These are phyloP conservation scores for Arachis stenosperma DNA, from an alignment of 306 rosid genomes.

Conservation along the genomic window DNA sequence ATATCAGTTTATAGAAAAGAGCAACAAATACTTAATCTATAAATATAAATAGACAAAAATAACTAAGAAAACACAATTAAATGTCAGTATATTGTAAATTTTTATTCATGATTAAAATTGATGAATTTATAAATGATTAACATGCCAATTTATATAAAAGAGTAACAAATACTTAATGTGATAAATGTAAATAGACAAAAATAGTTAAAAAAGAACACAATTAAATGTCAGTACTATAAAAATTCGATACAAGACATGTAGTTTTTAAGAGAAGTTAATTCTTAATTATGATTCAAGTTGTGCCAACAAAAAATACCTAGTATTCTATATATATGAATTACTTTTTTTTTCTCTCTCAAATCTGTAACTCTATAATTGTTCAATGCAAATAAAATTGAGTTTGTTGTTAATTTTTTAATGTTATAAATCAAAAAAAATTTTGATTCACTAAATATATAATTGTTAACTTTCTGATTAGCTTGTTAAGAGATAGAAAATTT, in stretches of 20 bases:
- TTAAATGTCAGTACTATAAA: constrained; percentile 16
- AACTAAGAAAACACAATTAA: constrained; percentile 5
- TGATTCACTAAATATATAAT: no score
- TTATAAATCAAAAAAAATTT: no score
- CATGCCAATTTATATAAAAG: constrained; percentile 3
- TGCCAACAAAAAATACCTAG: background rate
- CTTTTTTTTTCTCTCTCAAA: constrained; percentile 1
- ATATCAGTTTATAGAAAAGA: constrained; percentile 1
- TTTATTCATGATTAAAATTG: background rate
- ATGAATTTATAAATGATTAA: constrained; percentile 14
- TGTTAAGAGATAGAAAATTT: no score
- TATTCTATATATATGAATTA: background rate
- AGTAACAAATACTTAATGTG: background rate
- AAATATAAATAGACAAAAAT: background rate
- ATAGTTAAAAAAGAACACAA: constrained; percentile 1
- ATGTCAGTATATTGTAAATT: background rate
- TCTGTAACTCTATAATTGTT: background rate
- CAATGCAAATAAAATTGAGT: no score
- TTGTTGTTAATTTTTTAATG: no score
- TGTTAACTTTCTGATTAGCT: no score
- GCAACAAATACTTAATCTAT: background rate
- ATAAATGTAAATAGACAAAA: background rate
- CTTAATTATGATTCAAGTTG: background rate
- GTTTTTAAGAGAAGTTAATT: background rate
- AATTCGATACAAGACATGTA: background rate